These are phyloP conservation scores for Baeospora myosura DNA, from an alignment of 1,284 basidiomycete genomes.

Conservation along the genomic window DNA sequence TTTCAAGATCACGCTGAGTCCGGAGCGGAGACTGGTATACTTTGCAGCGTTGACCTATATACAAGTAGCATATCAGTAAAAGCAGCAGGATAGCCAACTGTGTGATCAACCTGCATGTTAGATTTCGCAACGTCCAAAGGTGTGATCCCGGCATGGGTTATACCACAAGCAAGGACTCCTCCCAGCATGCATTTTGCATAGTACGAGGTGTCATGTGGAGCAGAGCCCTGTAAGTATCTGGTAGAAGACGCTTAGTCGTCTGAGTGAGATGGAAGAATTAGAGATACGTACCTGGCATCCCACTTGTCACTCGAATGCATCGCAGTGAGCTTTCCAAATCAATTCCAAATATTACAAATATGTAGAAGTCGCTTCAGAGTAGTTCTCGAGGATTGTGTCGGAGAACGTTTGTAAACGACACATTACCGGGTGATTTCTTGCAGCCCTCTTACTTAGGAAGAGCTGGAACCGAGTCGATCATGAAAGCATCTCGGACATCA, in stretches of 20 bases:
- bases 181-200: constrained; percentile 82
- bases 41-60: constrained; percentile 68
- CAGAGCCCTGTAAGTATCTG: constrained; percentile 58
- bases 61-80: constrained; percentile 6
- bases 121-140: constrained; percentile 95
- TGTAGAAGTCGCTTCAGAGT: too few relatives aligned
- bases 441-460: too few relatives aligned
- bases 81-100: constrained; percentile 14
- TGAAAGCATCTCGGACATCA: too few relatives aligned
- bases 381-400: too few relatives aligned
- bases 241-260: constrained; percentile 6
- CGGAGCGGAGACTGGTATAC: constrained; percentile 69
- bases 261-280: constrained; percentile 8
- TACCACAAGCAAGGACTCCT: constrained; percentile 86
- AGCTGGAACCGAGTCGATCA: too few relatives aligned
- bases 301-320: too few relatives aligned
- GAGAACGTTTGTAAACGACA: too few relatives aligned
- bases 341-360: too few relatives aligned
- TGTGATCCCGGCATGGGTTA: constrained; percentile 91
- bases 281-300: constrained; percentile 54
- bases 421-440: too few relatives aligned
- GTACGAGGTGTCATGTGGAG: constrained; percentile 67
- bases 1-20: constrained; percentile 69
- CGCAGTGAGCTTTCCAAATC: too few relatives aligned
- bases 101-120: constrained; percentile 85